phyloP scores from a whole-genome alignment of 2,329 filamentous ascomycete genomes.

The Pyrenophora seminiperda region DNA sequence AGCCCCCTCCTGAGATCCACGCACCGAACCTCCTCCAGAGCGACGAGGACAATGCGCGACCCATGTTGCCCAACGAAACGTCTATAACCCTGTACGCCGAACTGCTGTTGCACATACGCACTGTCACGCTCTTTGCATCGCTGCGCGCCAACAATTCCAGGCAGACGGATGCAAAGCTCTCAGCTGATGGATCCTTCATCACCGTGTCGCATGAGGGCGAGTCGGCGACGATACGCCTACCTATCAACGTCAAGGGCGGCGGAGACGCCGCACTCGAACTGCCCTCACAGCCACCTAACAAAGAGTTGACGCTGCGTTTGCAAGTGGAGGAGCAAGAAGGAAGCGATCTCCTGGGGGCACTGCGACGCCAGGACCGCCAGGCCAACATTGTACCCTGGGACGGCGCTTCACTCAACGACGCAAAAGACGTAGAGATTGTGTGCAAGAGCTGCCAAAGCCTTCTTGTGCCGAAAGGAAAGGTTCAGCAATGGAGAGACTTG shows the following conservation, averaged over 20 bases:
- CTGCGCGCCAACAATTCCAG: constrained; percentile 52
- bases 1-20: constrained; percentile 24
- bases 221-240: constrained; percentile 53
- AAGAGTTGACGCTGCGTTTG: constrained; percentile 61
- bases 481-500: constrained; percentile 80
- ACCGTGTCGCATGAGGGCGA: constrained; percentile 55
- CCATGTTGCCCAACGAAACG: constrained; percentile 38
- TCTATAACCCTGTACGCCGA: constrained; percentile 61
- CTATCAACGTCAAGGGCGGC: constrained; percentile 51
- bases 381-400: constrained; percentile 53
- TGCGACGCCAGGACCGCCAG: constrained; percentile 40
- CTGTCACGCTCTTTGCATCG: constrained; percentile 62
- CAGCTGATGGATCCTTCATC: constrained; percentile 51
- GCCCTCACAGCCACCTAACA: constrained; percentile 52
- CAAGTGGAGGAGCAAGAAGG: constrained; percentile 54
- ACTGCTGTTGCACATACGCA: constrained; percentile 64
- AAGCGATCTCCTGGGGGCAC: constrained; percentile 33
- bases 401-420: constrained; percentile 41
- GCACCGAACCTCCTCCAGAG: constrained; percentile 42
- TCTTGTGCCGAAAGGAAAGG: constrained; percentile 23
- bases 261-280: constrained; percentile 57
- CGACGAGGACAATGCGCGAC: constrained; percentile 26
- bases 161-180: constrained; percentile 52
- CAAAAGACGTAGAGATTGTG: constrained; percentile 24
- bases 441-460: constrained; percentile 36